phyloP scores from a whole-genome alignment of 2,329 filamentous ascomycete genomes.

The Tolypocladium capitatum region DNA sequence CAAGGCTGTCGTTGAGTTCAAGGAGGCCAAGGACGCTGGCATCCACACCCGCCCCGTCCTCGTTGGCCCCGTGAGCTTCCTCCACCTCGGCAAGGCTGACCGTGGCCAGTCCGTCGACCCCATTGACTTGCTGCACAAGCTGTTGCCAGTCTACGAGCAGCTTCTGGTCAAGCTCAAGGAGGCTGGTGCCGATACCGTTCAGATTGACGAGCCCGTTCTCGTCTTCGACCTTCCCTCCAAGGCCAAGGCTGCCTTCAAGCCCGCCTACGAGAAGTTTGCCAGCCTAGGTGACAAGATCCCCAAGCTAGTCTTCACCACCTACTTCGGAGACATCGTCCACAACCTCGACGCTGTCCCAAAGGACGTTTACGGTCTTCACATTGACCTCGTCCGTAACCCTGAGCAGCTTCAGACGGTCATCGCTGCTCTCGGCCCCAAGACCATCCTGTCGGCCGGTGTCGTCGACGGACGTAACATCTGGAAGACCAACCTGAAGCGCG shows the following conservation, averaged over 20 bases:
- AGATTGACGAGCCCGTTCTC: constrained; percentile 95
- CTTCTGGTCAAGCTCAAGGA: constrained; percentile 87
- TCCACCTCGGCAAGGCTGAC: constrained; percentile 95
- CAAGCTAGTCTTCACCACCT: constrained; percentile 83
- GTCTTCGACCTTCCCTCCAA: constrained; percentile 86
- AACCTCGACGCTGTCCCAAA: constrained; percentile 84
- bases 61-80: constrained; percentile 92
- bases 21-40: constrained; percentile 95
- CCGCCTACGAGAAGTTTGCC: constrained; percentile 81
- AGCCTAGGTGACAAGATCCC: constrained; percentile 68
- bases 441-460: constrained; percentile 86
- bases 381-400: constrained; percentile 95
- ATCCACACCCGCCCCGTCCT: constrained; percentile 88
- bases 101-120: constrained; percentile 86
- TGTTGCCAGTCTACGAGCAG: constrained; percentile 88
- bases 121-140: constrained; percentile 85
- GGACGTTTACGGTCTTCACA: constrained; percentile 72
- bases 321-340: constrained; percentile 99
- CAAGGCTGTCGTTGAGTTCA: constrained; percentile 90
- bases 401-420: constrained; percentile 88
- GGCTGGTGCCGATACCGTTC: constrained; percentile 89
- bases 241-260: constrained; percentile 95
- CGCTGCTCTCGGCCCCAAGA: constrained; percentile 71
- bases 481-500: constrained; percentile 98
- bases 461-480: constrained; percentile 99